Evolutionary conservation across 805 yeast genomes (phyloP).

Genomic region (Kurtzmaniella cleridarum): DNA sequence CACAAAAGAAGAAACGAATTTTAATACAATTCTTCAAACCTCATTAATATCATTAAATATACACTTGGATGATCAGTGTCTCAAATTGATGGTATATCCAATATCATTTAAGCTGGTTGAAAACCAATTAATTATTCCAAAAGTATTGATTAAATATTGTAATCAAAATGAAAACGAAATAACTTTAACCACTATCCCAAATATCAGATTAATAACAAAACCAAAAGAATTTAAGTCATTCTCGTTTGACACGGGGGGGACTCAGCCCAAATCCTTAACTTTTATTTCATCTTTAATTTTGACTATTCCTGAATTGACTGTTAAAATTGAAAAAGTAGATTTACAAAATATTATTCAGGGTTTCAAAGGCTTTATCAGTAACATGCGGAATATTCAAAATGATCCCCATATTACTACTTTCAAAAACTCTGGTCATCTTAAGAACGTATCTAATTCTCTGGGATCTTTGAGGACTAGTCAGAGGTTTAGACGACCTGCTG

Average conservation of each 20-base stretch:
- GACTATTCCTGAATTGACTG: constrained; percentile 10
- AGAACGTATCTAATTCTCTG: constrained; percentile 20
- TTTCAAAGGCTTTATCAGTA: constrained; percentile 7
- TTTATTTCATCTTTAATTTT: constrained; percentile 14
- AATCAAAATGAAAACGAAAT: constrained; percentile 4
- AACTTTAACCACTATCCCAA: constrained; percentile 16
- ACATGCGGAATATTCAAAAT: constrained; percentile 4
- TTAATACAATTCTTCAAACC: constrained; percentile 32
- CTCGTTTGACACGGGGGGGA: neutral
- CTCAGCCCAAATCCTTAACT: too few relatives aligned
- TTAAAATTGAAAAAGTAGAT: constrained; percentile 7
- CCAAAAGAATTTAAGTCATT: constrained; percentile 20
- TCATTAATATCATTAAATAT: constrained; percentile 27
- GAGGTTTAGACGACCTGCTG: too few relatives aligned
- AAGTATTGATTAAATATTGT: constrained; percentile 17
- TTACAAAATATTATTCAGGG: constrained; percentile 5
- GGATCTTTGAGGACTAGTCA: too few relatives aligned
- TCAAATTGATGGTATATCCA: constrained; percentile 36
- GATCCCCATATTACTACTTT: too few relatives aligned
- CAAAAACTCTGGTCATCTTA: constrained; percentile 27
- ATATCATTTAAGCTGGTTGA: constrained; percentile 35
- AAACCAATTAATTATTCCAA: constrained; percentile 27
- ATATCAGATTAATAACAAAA: constrained; percentile 21
- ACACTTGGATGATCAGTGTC: constrained; percentile 8
- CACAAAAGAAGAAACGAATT: neutral